Evolutionary conservation across 352 stramenopile species (phyloP).

Genomic region (Phytophthora fragariaefolia): DNA sequence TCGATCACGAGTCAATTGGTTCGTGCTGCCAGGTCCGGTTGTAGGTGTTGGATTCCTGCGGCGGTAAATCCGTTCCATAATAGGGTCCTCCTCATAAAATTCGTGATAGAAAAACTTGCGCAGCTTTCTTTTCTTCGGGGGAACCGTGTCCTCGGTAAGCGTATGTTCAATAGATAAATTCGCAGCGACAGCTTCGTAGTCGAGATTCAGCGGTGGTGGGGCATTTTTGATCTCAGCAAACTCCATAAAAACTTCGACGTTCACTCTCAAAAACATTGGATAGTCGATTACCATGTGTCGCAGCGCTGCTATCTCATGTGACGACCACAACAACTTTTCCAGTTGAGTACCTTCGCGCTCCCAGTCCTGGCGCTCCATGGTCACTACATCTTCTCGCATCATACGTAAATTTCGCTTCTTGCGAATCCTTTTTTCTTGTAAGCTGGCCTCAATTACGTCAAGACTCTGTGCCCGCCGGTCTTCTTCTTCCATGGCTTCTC

Average conservation of each 20-base stretch:
- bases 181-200: slow-evolving; percentile 55
- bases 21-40: slow-evolving; percentile 32
- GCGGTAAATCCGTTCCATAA: slow-evolving; percentile 36
- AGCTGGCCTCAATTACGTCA: slow-evolving; percentile 14
- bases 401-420: slow-evolving; percentile 49
- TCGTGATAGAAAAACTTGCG: slow-evolving; percentile 78
- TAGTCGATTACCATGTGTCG: slow-evolving; percentile 39
- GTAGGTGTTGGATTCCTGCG: slow-evolving; percentile 14
- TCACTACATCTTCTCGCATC: slow-evolving; percentile 68
- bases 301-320: slow-evolving; percentile 43
- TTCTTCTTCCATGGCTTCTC: slow-evolving; percentile 52
- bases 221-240: slow-evolving; percentile 25
- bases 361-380: slow-evolving; percentile 55
- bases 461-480: slow-evolving; percentile 32
- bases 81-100: slow-evolving; percentile 69
- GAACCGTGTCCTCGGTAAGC: slow-evolving; percentile 44
- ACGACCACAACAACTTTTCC: slow-evolving; percentile 59
- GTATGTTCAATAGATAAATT: slow-evolving; percentile 39
- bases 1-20: slow-evolving; percentile 42
- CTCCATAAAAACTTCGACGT: slow-evolving; percentile 54
- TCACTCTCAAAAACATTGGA: slow-evolving; percentile 40
- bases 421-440: slow-evolving; percentile 44
- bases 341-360: slow-evolving; percentile 55
- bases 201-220: slow-evolving; percentile 53
- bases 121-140: slow-evolving; percentile 48